Evolutionary conservation across 1,284 basidiomycete genomes (phyloP), one percentile per base, ranked within the genome.

Genomic region (Tilletia walkeri): DNA sequence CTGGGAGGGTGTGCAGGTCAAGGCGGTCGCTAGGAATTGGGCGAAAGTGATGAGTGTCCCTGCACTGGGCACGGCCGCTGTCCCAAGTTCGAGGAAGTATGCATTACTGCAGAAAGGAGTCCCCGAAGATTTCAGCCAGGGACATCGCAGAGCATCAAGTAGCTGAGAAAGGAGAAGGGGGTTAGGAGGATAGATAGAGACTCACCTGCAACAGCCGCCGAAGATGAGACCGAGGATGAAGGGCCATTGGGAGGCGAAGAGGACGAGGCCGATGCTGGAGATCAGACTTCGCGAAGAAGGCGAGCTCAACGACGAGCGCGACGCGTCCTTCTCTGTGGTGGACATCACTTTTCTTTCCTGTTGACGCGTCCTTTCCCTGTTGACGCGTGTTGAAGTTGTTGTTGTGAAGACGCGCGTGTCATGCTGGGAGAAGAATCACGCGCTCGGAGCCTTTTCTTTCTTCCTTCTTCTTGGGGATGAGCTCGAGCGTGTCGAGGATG

Each of bases 1-100:
- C 66, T 82, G 76, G 38, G 74, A 66, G 0, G 78, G 74, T 0
- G 82, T 67, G 4, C 72, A 67, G 16, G 75, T 72, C 1, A 82
- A 48, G 4, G 81, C 77, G 10, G 80, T 82, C 36, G 73, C 67
- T 49, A 76, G 47, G 67, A 83, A 83, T 65, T 82, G 80, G 45
- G 77, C 73, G 49, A 83, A 78, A 0, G 82, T 83, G 67, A 83
- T 73, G 12, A 83, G 74, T 0, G 81, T 79, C 9, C 82, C 82
- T 0, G 73, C 70, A 1, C 73, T 69, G 14, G 82, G 82, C 0
- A 79, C 71, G 48, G 76, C 75, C 12, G 65, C 68, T 3, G 80
- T 83, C 16, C 78, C 74, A 9, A 77, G 71, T 66, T 83, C 82
- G 34, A 83, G 76, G 12, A 74, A 75, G 54, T 70, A 78, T 12